Conservation (phyloP, 225 moss, liverwort and hornwort species). For the Neckera pumila region DNA sequence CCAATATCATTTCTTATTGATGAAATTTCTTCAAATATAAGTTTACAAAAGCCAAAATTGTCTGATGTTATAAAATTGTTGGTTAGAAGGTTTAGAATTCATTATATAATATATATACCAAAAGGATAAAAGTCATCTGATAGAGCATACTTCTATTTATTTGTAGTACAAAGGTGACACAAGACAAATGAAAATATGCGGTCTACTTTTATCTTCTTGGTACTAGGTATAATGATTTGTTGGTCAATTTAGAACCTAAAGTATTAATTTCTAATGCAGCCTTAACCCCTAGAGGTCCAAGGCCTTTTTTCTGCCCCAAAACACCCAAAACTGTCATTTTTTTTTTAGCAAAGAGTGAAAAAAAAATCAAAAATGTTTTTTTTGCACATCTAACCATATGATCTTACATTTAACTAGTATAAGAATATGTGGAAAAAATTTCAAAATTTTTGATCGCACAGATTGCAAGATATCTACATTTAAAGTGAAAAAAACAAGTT, state of each 20-base stretch:
- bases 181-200: not conserved
- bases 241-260: not conserved
- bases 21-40: not conserved
- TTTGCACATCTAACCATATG: too few relatives aligned
- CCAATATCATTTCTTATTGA: not conserved
- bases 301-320: too few relatives aligned
- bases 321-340: too few relatives aligned
- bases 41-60: not conserved
- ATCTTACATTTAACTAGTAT: too few relatives aligned
- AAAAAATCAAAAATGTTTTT: too few relatives aligned
- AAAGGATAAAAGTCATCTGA: accelerated
- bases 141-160: not conserved
- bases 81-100: not conserved
- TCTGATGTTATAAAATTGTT: accelerated
- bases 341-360: too few relatives aligned
- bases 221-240: not conserved
- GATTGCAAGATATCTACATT: too few relatives aligned
- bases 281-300: too few relatives aligned
- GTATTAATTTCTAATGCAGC: too few relatives aligned
- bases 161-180: accelerated
- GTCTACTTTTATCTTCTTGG: not conserved
- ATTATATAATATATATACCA: not conserved
- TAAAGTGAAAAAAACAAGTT: too few relatives aligned
- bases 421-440: too few relatives aligned
- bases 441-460: too few relatives aligned